These are phyloP conservation scores for Zygosaccharomyces gambellarensis DNA, from an alignment of 805 yeast genomes.

Conservation along the genomic window DNA sequence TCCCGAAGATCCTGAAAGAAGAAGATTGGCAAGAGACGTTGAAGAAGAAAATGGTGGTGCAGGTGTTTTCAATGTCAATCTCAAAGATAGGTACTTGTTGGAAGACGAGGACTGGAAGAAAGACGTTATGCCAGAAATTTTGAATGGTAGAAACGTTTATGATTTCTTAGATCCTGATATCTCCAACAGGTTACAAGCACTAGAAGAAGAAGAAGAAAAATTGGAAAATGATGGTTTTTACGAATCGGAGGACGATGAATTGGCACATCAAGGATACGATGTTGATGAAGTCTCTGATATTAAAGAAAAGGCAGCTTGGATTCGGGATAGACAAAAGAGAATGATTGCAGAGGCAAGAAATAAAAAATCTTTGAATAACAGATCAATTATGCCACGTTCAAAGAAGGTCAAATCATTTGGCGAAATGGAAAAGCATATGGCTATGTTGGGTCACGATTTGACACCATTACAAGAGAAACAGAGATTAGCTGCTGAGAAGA, in stretches of 20 bases:
- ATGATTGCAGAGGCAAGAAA: slow-evolving; percentile 86
- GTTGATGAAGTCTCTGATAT: slow-evolving; percentile 65
- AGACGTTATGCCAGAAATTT: slow-evolving; percentile 93
- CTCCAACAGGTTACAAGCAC: slow-evolving; percentile 84
- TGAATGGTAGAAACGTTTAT: slow-evolving; percentile 94
- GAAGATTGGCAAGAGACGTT: slow-evolving; percentile 76
- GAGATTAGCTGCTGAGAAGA: slow-evolving; percentile 35
- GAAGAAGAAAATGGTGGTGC: slow-evolving; percentile 98
- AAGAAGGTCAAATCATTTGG: slow-evolving; percentile 68
- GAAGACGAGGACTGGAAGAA: slow-evolving; percentile 98
- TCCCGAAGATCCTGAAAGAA: slow-evolving; percentile 73
- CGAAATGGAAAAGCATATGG: slow-evolving; percentile 86
- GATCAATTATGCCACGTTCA: slow-evolving; percentile 86
- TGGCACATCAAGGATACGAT: slow-evolving; percentile 65
- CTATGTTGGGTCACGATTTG: slow-evolving; percentile 84
- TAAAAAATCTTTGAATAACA: slow-evolving; percentile 82
- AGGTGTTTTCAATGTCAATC: slow-evolving; percentile 91
- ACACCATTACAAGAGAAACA: slow-evolving; percentile 54
- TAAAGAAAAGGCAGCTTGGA: slow-evolving; percentile 87
- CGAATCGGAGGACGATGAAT: slow-evolving; percentile 73
- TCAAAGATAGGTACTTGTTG: slow-evolving; percentile 84
- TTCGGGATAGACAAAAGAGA: slow-evolving; percentile 88
- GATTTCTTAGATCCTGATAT: slow-evolving; percentile 97
- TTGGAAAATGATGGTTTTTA: slow-evolving; percentile 93
- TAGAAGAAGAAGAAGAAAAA: slow-evolving; percentile 95